These are phyloP conservation scores for Alternaria hordeiaustralica DNA, from an alignment of 2,329 filamentous ascomycete species.

Conservation along the genomic window DNA sequence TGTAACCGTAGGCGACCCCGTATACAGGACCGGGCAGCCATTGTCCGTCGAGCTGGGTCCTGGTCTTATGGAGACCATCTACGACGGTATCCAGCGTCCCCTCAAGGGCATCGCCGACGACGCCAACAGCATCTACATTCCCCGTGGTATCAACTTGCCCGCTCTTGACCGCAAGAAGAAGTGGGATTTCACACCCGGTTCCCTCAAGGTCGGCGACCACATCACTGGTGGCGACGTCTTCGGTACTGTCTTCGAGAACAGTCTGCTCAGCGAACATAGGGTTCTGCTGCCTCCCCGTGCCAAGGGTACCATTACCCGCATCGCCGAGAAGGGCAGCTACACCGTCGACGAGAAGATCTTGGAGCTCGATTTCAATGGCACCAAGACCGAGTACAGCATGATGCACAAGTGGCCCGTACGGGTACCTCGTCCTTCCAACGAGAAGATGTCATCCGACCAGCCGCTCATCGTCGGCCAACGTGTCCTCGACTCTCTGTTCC, in stretches of 20 bases:
- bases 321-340: slow-evolving; percentile 88
- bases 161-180: slow-evolving; percentile 89
- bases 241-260: slow-evolving; percentile 95
- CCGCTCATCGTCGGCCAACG: slow-evolving; percentile 97
- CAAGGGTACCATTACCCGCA: slow-evolving; percentile 88
- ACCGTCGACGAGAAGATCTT: slow-evolving; percentile 93
- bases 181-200: slow-evolving; percentile 90
- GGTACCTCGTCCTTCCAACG: slow-evolving; percentile 88
- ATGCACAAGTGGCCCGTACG: slow-evolving; percentile 99
- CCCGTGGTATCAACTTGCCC: slow-evolving; percentile 86
- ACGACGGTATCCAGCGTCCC: slow-evolving; percentile 97
- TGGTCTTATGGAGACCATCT: slow-evolving; percentile 97
- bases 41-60: slow-evolving; percentile 96
- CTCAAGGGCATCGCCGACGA: slow-evolving; percentile 80
- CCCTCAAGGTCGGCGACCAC: slow-evolving; percentile 93
- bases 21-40: slow-evolving; percentile 88
- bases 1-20: slow-evolving; percentile 94
- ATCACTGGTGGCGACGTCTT: slow-evolving; percentile 96
- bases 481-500: slow-evolving; percentile 95
- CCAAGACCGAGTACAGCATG: slow-evolving; percentile 94
- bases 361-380: slow-evolving; percentile 96
- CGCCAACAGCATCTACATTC: slow-evolving; percentile 94
- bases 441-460: slow-evolving; percentile 87
- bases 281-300: slow-evolving; percentile 90
- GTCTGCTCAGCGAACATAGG: slow-evolving; percentile 89